Evolutionary conservation across 2,329 filamentous ascomycete genomes (phyloP).

Genomic region (Orbilia javanica): DNA sequence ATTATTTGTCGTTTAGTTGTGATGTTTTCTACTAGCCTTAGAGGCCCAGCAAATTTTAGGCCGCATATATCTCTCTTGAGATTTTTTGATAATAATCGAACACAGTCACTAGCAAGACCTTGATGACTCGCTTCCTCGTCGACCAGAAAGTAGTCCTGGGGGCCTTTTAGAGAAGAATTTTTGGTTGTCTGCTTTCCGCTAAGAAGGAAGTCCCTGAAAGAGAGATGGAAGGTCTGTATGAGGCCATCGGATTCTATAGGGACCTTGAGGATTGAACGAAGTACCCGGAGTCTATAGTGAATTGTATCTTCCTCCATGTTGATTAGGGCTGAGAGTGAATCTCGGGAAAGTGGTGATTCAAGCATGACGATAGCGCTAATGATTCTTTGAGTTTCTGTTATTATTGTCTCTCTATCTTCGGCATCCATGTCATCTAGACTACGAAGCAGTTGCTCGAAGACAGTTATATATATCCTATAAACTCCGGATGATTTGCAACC

Average conservation of each 20-base stretch:
- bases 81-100: constrained; percentile 64
- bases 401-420: background rate
- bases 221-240: constrained; percentile 31
- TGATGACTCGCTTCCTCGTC: constrained; percentile 64
- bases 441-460: constrained; percentile 6
- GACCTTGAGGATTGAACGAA: constrained; percentile 28
- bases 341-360: constrained; percentile 1
- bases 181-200: constrained; percentile 52
- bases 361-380: constrained; percentile 23
- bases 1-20: constrained; percentile 59
- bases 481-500: background rate
- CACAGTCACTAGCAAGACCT: constrained; percentile 63
- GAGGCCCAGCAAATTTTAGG: constrained; percentile 62
- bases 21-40: constrained; percentile 60
- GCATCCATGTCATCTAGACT: background rate
- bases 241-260: background rate
- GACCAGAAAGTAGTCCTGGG: constrained; percentile 63
- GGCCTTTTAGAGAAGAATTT: constrained; percentile 33
- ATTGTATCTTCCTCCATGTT: constrained; percentile 9
- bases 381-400: background rate
- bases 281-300: background rate
- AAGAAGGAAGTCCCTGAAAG: constrained; percentile 63
- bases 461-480: constrained; percentile 17
- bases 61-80: constrained; percentile 65
- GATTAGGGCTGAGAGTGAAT: constrained; percentile 7